Conservation (phyloP, 2,329 filamentous ascomycete genomes). For the Myriosclerotinia curreyana region DNA sequence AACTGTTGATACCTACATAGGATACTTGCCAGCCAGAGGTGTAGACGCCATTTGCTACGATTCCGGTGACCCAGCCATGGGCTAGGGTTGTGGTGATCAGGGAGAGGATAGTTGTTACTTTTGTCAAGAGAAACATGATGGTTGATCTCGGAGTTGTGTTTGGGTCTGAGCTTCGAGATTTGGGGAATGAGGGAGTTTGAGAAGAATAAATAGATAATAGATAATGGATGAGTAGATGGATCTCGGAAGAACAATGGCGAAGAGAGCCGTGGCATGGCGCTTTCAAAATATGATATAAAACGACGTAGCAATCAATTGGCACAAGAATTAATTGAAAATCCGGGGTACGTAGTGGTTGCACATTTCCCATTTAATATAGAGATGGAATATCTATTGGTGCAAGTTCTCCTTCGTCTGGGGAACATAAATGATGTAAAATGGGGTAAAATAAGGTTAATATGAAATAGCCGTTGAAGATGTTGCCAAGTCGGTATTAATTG, state of each 20-base stretch:
- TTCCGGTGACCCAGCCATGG: slow-evolving; percentile 45
- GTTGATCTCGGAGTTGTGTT: background rate
- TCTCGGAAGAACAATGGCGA: background rate
- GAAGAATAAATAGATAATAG: background rate
- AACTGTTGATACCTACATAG: slow-evolving; percentile 32
- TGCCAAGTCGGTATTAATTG: slow-evolving; percentile 11
- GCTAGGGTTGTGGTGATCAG: slow-evolving; percentile 30
- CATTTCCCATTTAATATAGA: background rate
- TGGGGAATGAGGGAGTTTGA: background rate
- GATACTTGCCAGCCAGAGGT: slow-evolving; percentile 25
- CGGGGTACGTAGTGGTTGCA: slow-evolving; percentile 7
- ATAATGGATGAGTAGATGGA: background rate
- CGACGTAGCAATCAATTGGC: background rate
- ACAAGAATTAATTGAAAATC: background rate
- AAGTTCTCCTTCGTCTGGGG: background rate
- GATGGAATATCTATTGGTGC: background rate
- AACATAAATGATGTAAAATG: background rate
- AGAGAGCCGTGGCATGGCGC: background rate
- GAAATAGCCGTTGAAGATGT: background rate
- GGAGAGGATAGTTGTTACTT: background rate
- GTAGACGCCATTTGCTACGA: slow-evolving; percentile 46
- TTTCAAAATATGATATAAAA: background rate
- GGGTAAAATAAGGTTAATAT: background rate
- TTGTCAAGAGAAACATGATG: background rate
- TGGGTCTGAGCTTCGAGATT: background rate